phyloP scores from a whole-genome alignment of 164 flowering plant species.

The Euptelea pleiosperma region DNA sequence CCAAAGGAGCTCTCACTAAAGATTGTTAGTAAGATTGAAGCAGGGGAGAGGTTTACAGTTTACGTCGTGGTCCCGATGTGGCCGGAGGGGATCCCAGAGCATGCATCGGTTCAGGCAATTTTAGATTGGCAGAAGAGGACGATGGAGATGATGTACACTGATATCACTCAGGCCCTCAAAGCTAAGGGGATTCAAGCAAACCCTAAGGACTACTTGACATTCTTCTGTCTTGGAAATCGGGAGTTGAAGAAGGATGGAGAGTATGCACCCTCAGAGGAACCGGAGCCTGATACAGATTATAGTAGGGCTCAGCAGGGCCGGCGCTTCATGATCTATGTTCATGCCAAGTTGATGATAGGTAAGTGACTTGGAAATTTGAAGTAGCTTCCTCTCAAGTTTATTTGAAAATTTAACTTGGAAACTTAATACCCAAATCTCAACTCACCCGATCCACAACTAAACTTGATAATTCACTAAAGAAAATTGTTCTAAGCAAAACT shows the following conservation, averaged over 20 bases:
- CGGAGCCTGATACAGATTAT: slow-evolving; percentile 49
- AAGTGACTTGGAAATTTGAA: slow-evolving; percentile 3
- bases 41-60: slow-evolving; percentile 59
- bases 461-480: too few relatives aligned
- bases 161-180: slow-evolving; percentile 37
- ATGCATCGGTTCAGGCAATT: slow-evolving; percentile 59
- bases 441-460: too few relatives aligned
- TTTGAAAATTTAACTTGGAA: too few relatives aligned
- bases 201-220: slow-evolving; percentile 50
- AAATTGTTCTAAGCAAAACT: too few relatives aligned
- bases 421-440: too few relatives aligned
- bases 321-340: slow-evolving; percentile 78
- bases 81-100: slow-evolving; percentile 75
- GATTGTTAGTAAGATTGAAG: slow-evolving; percentile 62
- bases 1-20: slow-evolving; percentile 71
- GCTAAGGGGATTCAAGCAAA: slow-evolving; percentile 34
- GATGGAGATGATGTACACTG: slow-evolving; percentile 76
- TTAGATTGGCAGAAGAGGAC: slow-evolving; percentile 71
- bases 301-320: slow-evolving; percentile 49
- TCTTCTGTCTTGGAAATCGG: slow-evolving; percentile 69
- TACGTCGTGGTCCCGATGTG: slow-evolving; percentile 77
- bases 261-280: slow-evolving; percentile 38
- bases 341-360: slow-evolving; percentile 80
- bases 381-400: background rate
- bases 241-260: slow-evolving; percentile 39